Percentiles rank a stretch among this genome's conserved stretches.
Conservation (phyloP, 2,329 filamentous ascomycete species). For the Trichoderma pleuroti region DNA sequence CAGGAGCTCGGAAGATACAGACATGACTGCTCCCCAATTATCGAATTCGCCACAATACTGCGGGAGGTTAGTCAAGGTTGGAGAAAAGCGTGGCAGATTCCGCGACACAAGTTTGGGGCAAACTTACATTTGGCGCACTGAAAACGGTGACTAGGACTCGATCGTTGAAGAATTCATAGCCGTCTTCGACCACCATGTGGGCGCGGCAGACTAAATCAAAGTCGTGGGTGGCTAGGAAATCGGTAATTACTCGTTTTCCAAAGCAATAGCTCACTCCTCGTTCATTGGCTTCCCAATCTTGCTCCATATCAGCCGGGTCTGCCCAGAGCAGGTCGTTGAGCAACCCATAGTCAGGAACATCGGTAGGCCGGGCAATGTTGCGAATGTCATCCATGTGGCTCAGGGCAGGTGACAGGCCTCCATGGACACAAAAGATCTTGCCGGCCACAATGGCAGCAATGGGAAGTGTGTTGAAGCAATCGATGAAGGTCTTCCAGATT, state of each 20-base stretch:
- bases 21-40: slow-evolving; percentile 99
- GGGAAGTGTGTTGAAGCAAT: slow-evolving; percentile 92
- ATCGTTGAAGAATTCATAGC: slow-evolving; percentile 98
- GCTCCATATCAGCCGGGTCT: slow-evolving; percentile 95
- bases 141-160: slow-evolving; percentile 94
- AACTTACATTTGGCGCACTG: slow-evolving; percentile 88
- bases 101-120: background rate
- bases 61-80: slow-evolving; percentile 27
- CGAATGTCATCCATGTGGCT: slow-evolving; percentile 98
- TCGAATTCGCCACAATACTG: slow-evolving; percentile 99
- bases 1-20: slow-evolving; percentile 85
- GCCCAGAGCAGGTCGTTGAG: slow-evolving; percentile 96
- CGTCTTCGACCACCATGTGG: slow-evolving; percentile 99
- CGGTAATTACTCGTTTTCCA: slow-evolving; percentile 95
- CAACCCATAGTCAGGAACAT: slow-evolving; percentile 94
- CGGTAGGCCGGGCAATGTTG: slow-evolving; percentile 90
- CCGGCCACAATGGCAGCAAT: slow-evolving; percentile 95
- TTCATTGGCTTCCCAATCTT: slow-evolving; percentile 97
- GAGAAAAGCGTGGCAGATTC: background rate
- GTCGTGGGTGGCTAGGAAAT: slow-evolving; percentile 90
- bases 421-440: slow-evolving; percentile 97
- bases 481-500: slow-evolving; percentile 96
- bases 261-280: slow-evolving; percentile 97
- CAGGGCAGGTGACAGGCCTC: slow-evolving; percentile 85
- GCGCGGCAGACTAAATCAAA: slow-evolving; percentile 96